A percentile compares a stretch with the other conserved stretches of the same genome.
Evolutionary conservation across 768 basidiomycete genomes (phyloP).

Genomic region (Mycena polygramma): DNA sequence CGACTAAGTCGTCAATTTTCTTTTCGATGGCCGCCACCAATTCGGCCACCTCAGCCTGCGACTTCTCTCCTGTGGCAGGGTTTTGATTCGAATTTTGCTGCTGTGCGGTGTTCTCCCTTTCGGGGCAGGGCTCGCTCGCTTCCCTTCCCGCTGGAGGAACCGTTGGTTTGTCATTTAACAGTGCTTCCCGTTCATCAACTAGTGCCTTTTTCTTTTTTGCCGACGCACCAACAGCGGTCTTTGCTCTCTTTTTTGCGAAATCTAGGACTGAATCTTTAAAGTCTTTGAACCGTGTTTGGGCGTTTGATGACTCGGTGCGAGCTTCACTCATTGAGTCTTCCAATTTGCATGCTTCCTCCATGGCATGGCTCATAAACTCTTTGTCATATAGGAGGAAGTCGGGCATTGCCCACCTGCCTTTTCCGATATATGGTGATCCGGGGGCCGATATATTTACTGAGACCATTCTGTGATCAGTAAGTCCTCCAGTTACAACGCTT

Average conservation of each 20-base stretch:
- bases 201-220: slow-evolving; percentile 1
- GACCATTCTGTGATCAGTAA: slow-evolving; percentile 34
- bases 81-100: too few species aligned
- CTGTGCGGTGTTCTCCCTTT: too few species aligned
- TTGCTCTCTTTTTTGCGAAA: slow-evolving; percentile 14
- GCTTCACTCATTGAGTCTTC: background rate
- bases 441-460: slow-evolving; percentile 20
- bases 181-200: background rate
- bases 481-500: background rate
- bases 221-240: background rate
- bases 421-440: slow-evolving; percentile 27
- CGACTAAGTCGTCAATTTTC: too few species aligned
- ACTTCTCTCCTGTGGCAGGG: too few species aligned
- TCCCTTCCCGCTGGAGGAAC: too few species aligned
- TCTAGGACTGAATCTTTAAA: slow-evolving; percentile 3
- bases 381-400: slow-evolving; percentile 13
- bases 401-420: slow-evolving; percentile 34
- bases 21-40: too few species aligned
- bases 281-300: slow-evolving; percentile 3
- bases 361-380: slow-evolving; percentile 2
- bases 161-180: too few species aligned
- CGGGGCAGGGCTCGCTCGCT: too few species aligned
- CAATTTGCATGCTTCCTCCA: background rate
- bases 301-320: background rate
- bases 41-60: too few species aligned